Conservation (phyloP, 495 filamentous ascomycete species). For the Pseudoneurospora amorphoporcata region DNA sequence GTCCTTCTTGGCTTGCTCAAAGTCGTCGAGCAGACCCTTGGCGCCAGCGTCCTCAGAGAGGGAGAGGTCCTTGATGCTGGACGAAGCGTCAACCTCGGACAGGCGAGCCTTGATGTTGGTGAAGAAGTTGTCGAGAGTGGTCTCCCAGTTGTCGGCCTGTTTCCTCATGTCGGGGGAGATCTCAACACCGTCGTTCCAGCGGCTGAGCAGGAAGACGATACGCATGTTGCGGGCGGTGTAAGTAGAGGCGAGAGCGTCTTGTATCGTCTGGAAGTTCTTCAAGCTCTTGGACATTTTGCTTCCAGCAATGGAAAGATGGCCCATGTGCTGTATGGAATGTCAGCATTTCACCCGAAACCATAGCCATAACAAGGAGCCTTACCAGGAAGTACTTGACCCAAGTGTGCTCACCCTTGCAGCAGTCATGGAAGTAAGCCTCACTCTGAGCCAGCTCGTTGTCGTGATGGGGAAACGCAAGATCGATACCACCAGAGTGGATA, state of each 20-base stretch:
- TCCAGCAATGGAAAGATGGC: conserved; percentile 80
- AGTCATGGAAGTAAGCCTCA: conserved; percentile 67
- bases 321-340: conserved; percentile 53
- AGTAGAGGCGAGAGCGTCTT: conserved; percentile 61
- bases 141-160: conserved; percentile 68
- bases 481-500: conserved; percentile 88
- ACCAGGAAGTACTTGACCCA: conserved; percentile 91
- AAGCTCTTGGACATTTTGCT: conserved; percentile 92
- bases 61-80: conserved; percentile 36
- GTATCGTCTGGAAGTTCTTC: conserved; percentile 97
- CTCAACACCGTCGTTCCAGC: conserved; percentile 86
- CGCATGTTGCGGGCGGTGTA: conserved; percentile 76
- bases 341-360: background rate
- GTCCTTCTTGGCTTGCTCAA: conserved; percentile 55
- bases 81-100: conserved; percentile 27
- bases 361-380: background rate
- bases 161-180: conserved; percentile 74
- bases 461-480: conserved; percentile 91
- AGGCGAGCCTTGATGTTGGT: conserved; percentile 58
- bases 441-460: conserved; percentile 94
- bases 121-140: conserved; percentile 84
- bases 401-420: conserved; percentile 46
- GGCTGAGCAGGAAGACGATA: conserved; percentile 78
- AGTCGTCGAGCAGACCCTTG: conserved; percentile 25
- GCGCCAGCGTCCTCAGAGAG: conserved; percentile 18